Conservation (phyloP, 352 stramenopile species). For the Globisporangium okanoganense region DNA sequence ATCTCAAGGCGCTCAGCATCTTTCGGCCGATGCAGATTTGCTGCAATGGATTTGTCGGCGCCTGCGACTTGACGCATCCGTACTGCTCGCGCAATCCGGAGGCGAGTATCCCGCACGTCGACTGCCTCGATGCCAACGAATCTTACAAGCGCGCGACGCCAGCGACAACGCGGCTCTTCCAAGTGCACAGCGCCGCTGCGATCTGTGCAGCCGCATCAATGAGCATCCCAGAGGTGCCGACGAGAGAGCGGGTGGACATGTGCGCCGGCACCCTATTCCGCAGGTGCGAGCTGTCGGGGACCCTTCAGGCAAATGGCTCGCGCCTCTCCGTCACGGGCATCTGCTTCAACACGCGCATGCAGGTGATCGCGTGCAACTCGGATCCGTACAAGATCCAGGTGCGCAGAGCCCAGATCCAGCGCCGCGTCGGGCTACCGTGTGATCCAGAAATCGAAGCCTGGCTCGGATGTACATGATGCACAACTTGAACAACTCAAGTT, state of each 20-base stretch:
- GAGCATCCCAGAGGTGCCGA: neutral
- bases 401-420: neutral
- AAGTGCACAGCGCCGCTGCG: neutral
- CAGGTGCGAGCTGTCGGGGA: neutral
- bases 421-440: neutral
- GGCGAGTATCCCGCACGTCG: neutral
- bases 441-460: neutral
- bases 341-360: neutral
- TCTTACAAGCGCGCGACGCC: neutral
- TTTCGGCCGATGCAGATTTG: neutral
- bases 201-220: slow-evolving; percentile 15
- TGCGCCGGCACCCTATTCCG: neutral
- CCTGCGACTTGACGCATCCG: neutral
- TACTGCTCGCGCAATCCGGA: neutral
- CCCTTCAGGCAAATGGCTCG: neutral
- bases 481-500: neutral
- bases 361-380: neutral
- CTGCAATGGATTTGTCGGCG: neutral
- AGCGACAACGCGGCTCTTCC: slow-evolving; percentile 11
- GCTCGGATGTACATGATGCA: slow-evolving; percentile 18
- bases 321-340: neutral
- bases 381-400: neutral
- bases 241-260: neutral
- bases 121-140: slow-evolving; percentile 17
- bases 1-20: slow-evolving; percentile 12